Base-by-base conservation (phyloP, 345 rosid genomes). In the Barbarea vulgaris region DNA sequence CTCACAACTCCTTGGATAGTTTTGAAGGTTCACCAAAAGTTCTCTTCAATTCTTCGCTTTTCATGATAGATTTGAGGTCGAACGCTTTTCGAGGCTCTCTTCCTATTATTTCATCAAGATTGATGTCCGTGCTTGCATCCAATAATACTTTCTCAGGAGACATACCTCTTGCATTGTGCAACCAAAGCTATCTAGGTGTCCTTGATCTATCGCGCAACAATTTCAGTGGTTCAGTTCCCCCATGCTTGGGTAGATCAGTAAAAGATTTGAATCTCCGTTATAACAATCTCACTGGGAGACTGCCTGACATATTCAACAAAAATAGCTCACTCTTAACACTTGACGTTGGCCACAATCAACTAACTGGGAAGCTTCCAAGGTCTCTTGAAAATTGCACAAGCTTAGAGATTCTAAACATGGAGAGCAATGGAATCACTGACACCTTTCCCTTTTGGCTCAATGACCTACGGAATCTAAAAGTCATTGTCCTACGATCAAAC, bases 151-250 rank as follows among this genome's bases (percentile, higher is more conserved):
- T 83, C n/a, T 2, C 4, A 0, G 88, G 91, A 6, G 42, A 0
- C 6, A 80, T 87, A 5, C 88, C 88, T 0, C 6, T 15, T 0
- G 67, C 85, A 7, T 4, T 80, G 5, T 84, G 85, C 84, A 76
- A 0, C 11, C 41, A 3, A 36, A 36, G 41, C 13, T 36, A 10
- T 10, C 82, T 84, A 0, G 9, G 11, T 36, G 79, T 83, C 28
- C 83, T 87, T 41, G 81, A 82, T 52, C 39, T 82, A 36, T 87
- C 90, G 0, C 9, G 41, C 50, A 87, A 87, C 67, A 44, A 15
- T 4, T 70, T 86, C 69, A 56, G 1, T 13, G 84, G 83, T n/a
- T 0, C 1, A 1, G 62, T 87, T 7, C 88, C 84, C 5, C 8
- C 2, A 34, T 81, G 84, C 52, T 27, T 78, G n/a, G 19, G 30